These are phyloP conservation scores for Pleurotus cornucopiae DNA, from an alignment of 768 basidiomycete species.

Conservation along the genomic window DNA sequence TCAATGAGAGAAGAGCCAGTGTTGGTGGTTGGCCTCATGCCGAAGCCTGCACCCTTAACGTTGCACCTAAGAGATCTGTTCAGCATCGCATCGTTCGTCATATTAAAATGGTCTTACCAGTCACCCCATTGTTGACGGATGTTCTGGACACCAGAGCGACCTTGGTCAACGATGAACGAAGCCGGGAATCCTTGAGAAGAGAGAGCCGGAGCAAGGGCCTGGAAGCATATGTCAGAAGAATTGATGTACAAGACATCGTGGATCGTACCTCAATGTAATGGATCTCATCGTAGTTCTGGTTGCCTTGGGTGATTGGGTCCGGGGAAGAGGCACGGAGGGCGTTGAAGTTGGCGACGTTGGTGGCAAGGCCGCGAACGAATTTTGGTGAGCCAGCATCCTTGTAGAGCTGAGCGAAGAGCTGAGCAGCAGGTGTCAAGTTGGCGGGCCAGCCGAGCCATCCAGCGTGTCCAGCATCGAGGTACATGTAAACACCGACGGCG, in stretches of 20 bases:
- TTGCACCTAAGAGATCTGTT: slow-evolving; percentile 37
- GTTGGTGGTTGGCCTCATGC: slow-evolving; percentile 51
- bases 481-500: slow-evolving; percentile 52
- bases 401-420: slow-evolving; percentile 48
- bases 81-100: neutral
- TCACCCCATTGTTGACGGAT: slow-evolving; percentile 59
- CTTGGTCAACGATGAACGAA: slow-evolving; percentile 65
- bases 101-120: slow-evolving; percentile 28
- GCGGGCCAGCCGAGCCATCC: slow-evolving; percentile 71
- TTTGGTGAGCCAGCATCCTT: slow-evolving; percentile 46
- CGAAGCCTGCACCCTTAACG: slow-evolving; percentile 60
- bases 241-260: neutral
- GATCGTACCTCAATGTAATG: slow-evolving; percentile 49
- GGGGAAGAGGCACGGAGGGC: slow-evolving; percentile 39
- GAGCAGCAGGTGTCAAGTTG: slow-evolving; percentile 55
- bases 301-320: slow-evolving; percentile 58
- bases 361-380: slow-evolving; percentile 60
- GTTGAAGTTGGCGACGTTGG: slow-evolving; percentile 36
- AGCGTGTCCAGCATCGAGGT: slow-evolving; percentile 61
- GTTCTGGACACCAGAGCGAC: slow-evolving; percentile 60
- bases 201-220: slow-evolving; percentile 49
- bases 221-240: neutral
- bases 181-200: slow-evolving; percentile 44
- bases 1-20: slow-evolving; percentile 53
- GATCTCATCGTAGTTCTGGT: slow-evolving; percentile 58